Base-by-base conservation (phyloP, 2,329 filamentous ascomycete species). In the Claviceps sp. region DNA sequence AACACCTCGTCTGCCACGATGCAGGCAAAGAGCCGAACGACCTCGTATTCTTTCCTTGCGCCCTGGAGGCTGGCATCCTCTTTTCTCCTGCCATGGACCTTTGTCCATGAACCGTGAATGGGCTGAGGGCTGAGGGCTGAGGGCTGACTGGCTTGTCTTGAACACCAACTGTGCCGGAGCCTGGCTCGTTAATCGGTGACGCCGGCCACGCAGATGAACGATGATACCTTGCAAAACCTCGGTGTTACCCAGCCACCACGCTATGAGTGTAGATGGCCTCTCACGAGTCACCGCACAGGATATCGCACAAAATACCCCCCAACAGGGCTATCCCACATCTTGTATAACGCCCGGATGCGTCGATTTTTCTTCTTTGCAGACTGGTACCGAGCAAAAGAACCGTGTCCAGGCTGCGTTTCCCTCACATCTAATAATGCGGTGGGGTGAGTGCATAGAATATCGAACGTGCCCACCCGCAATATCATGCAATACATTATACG, bases 351-450 rank as follows among this genome's bases (percentile, higher is more conserved):
- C 8, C 22, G 1, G 20, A 18, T 38, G 30, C 13, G 38, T 44
- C 38, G n/a, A 37, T 37, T 22, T 20, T 26, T 1, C 26, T 48
- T 34, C 38, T 41, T 24, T 41, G 47, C 47, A 30, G 49, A 50
- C 44, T 61, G 60, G 4, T n/a, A 46, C 43, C 7, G 18, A n/a
- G 18, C 43, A 46, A 46, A 46, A 34, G 43, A 46, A 46, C 43
- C 43, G 24, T 22, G 24, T 46, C 18, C 24, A 8, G 26, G 13
- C 18, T n/a, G 11, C 4, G 24, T 55, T 49, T 0, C 22, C 1
- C 9, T 14, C 43, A 46, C 43, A n/a, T 46, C 24, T 46, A 14
- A 46, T 46, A 14, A 46, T 46, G 43, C 43, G 24, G 42, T 16
- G 42, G 24, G 14, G 24, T 34, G 43, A 44, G 43, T 46, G 43